These are phyloP conservation scores for Ascochyta fabae DNA, from an alignment of 2,329 filamentous ascomycete genomes.

Conservation along the genomic window DNA sequence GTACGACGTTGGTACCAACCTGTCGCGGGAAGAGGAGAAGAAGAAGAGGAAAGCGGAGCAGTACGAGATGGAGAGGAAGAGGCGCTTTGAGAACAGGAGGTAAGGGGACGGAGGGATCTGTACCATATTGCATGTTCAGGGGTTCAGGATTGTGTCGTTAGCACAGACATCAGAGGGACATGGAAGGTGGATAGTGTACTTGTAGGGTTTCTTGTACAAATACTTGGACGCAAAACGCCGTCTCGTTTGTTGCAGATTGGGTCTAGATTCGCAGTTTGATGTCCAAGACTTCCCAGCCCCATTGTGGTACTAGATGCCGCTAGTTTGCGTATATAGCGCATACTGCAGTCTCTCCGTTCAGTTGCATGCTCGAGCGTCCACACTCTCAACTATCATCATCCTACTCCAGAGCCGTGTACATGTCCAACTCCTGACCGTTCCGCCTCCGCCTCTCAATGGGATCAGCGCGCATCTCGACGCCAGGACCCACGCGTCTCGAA, in stretches of 20 bases:
- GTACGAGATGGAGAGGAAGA: slow-evolving; percentile 36
- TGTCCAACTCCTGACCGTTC: slow-evolving; percentile 63
- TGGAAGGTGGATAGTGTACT: slow-evolving; percentile 13
- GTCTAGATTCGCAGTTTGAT: neutral
- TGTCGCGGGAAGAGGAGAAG: slow-evolving; percentile 28
- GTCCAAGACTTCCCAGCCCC: neutral
- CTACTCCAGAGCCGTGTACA: slow-evolving; percentile 73
- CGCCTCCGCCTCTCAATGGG: slow-evolving; percentile 62
- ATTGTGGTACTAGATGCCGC: neutral
- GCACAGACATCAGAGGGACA: neutral
- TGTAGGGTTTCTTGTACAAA: slow-evolving; percentile 23
- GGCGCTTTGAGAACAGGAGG: slow-evolving; percentile 39
- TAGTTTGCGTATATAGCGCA: neutral
- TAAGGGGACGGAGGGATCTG: slow-evolving; percentile 23
- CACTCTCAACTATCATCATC: neutral
- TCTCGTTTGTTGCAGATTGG: slow-evolving; percentile 1
- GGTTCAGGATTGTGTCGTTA: neutral
- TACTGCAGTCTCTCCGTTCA: neutral
- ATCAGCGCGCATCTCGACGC: slow-evolving; percentile 78
- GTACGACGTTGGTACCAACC: slow-evolving; percentile 24
- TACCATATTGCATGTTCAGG: slow-evolving; percentile 28
- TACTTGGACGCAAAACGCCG: slow-evolving; percentile 22
- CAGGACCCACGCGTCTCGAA: slow-evolving; percentile 75
- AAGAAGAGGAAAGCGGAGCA: slow-evolving; percentile 37
- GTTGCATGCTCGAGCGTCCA: too few species aligned